Base-by-base conservation (phyloP, 2,329 filamentous ascomycete genomes). In the Claviceps sp. region DNA sequence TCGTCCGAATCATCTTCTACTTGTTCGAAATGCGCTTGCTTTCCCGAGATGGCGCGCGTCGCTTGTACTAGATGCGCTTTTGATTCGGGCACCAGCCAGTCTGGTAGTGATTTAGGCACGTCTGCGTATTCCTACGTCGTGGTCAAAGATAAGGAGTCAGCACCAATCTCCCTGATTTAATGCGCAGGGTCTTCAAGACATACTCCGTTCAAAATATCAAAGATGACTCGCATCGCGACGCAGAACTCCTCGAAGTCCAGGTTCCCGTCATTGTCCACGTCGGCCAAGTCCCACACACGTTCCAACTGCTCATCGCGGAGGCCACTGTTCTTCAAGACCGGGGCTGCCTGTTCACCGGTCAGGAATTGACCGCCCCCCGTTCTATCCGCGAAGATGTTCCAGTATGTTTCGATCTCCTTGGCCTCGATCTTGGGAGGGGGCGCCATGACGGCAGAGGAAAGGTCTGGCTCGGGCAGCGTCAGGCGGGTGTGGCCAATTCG, bases 221-320 rank as follows among this genome's bases (percentile, higher is more conserved):
- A 98, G 62, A 97, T 96, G 63, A 98, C 74, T 63, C 93, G 82
- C 93, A 98, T 98, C 41, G 90, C 93, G 54, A 98, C 93, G 69
- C 93, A 98, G 68, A 98, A 98, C 75, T 98, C 93, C 72, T 98
- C 93, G 73, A 98, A 98, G 71, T 98, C 93, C 51, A 98, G 76
- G 69, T 94, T 94, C 57, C 93, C 93, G 72, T 98, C 93, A 61
- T 90, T 90, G 70, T 98, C 93, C 55, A 98, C 88, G 67, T 98
- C 93, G 54, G 93, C 88, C 56, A 98, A 77, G 64, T 98, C 93
- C 93, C 93, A 98, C 56, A 98, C 88, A 61, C 84, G 81, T 72
- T 97, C 93, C n/a, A 98, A 83, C 72, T 98, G 91, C 63, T 78
- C 76, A 62, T 82, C 78, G 52, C 76, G 74, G 56, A 82, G 67